These are phyloP conservation scores for Tuber microsphaerosporum DNA, from an alignment of 495 filamentous ascomycete genomes.

Conservation along the genomic window DNA sequence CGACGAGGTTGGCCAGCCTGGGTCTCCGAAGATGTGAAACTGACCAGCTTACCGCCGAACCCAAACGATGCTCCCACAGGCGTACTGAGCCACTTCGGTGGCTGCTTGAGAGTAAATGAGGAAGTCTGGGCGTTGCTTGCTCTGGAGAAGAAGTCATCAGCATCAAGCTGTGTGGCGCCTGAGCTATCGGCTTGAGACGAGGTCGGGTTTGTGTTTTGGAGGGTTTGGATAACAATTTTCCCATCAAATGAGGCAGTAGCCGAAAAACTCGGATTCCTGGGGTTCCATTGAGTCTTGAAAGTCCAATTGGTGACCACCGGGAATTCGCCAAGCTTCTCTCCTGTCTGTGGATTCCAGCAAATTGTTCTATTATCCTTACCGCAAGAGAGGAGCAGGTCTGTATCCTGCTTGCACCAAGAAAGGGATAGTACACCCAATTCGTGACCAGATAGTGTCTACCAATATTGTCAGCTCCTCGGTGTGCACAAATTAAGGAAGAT, in stretches of 20 bases:
- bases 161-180: slow-evolving; percentile 52
- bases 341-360: slow-evolving; percentile 92
- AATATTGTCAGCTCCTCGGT: slow-evolving; percentile 17
- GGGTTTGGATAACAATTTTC: slow-evolving; percentile 82
- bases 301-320: slow-evolving; percentile 98
- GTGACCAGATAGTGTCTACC: slow-evolving; percentile 69
- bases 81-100: slow-evolving; percentile 83
- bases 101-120: slow-evolving; percentile 74
- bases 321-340: slow-evolving; percentile 80
- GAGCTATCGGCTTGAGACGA: slow-evolving; percentile 50
- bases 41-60: slow-evolving; percentile 88
- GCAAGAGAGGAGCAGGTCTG: slow-evolving; percentile 81
- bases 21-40: slow-evolving; percentile 55
- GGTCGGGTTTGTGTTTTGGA: slow-evolving; percentile 75
- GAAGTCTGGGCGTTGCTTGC: slow-evolving; percentile 85
- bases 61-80: slow-evolving; percentile 87
- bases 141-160: slow-evolving; percentile 93
- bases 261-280: slow-evolving; percentile 79
- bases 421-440: slow-evolving; percentile 88
- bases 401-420: slow-evolving; percentile 92
- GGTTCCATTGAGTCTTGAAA: slow-evolving; percentile 91
- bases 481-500: slow-evolving; percentile 16
- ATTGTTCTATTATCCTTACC: slow-evolving; percentile 95
- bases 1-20: slow-evolving; percentile 55
- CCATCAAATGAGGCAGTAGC: slow-evolving; percentile 96